Base-by-base conservation (phyloP, 495 filamentous ascomycete genomes). In the Penicillium roqueforti region DNA sequence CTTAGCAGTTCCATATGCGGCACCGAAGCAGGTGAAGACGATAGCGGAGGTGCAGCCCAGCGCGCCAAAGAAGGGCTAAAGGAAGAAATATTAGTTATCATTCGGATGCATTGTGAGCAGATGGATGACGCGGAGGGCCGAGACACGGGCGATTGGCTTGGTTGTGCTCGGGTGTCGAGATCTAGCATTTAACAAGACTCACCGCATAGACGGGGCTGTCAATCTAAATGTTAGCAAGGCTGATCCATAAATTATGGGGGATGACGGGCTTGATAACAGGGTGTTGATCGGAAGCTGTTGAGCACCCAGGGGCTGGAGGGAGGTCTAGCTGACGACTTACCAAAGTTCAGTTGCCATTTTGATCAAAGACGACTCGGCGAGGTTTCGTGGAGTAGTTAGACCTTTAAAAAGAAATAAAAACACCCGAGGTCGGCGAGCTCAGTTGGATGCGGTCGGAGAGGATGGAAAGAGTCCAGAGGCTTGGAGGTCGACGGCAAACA, bases 41-140 rank as follows among this genome's bases (percentile, higher is more conserved):
- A 98, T 97, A 72, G 93, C 89, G 58, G 90, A 89, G 53, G 92
- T 95, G 81, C 93, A 99, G 70, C 93, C 93, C 87, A 99, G 95
- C 72, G 91, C 91, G 79, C 95, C 92, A 72, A 99, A 99, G 80
- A 99, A 99, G 72, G 93, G 93, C 93, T 95, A 68, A 53, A 54
- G 69, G 46, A 31, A 18, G 18, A 22, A 29, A 51, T 36, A 54
- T 69, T 55, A 73, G 67, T 60, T 53, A 68, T 62, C 44, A 41
- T 42, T 61, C 46, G 41, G 16, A 54, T 37, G 39, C 29, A 38
- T 19, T 19, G 11, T 38, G 51, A 47, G 13, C 40, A 25, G n/a
- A 14, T 19, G 43, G 34, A 48, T 23, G 43, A 51, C 38, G 46
- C 49, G 47, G 60, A 47, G 54, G 59, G 57, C 54, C 53, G 44